These are phyloP conservation scores for Solanum tarapatanum DNA, from an alignment of 257 asterid species.

Conservation along the genomic window DNA sequence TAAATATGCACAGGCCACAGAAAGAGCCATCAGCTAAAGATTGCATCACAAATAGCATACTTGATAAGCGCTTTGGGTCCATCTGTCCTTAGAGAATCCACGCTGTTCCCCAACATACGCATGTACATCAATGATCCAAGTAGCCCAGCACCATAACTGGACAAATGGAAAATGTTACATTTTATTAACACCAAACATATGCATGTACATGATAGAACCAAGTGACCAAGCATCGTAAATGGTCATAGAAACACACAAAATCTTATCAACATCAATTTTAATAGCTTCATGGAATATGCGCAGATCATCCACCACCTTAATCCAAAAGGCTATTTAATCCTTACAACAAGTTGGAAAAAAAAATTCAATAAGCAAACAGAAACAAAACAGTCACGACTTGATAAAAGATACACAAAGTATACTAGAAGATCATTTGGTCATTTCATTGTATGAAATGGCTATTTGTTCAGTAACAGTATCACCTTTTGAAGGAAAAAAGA, in stretches of 20 bases:
- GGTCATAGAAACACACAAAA: background rate
- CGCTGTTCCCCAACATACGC: constrained; percentile 81
- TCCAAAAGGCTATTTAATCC: background rate
- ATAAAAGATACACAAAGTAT: background rate
- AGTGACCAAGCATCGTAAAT: constrained; percentile 58
- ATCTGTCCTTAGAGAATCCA: constrained; percentile 72
- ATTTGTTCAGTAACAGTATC: background rate
- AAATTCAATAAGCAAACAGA: background rate
- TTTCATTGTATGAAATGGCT: background rate
- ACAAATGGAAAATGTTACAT: background rate
- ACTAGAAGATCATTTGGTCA: background rate
- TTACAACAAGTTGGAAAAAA: background rate
- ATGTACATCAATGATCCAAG: constrained; percentile 82
- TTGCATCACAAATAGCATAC: constrained; percentile 26
- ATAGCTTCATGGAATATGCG: background rate
- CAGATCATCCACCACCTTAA: background rate
- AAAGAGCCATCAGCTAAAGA: background rate
- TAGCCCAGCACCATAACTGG: constrained; percentile 69
- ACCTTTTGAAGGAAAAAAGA: background rate
- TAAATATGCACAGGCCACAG: background rate
- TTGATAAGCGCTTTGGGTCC: constrained; percentile 79
- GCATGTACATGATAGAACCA: constrained; percentile 71
- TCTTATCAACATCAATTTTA: background rate
- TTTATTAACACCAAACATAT: constrained; percentile 50
- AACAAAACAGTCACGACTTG: background rate